Base-by-base conservation (phyloP, 1,284 basidiomycete species). In the Ceratobasidium sp. region DNA sequence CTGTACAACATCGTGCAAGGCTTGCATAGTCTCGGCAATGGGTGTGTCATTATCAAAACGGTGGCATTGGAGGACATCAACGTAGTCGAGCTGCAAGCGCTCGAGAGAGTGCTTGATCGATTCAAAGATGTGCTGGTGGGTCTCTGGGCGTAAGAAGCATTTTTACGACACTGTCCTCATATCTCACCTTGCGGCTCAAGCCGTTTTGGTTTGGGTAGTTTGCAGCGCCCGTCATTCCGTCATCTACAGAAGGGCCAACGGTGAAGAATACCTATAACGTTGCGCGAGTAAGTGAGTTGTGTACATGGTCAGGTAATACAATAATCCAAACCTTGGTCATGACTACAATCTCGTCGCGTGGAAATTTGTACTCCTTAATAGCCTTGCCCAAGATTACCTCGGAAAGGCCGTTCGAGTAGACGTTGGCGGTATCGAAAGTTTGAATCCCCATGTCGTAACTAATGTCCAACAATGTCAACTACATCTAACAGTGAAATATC, bases 341-440 rank as follows among this genome's bases (percentile, higher is more conserved):
- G 53, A 82, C 71, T 42, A 82, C 81, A 10, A 81, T 75, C 51
- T 82, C 79, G 23, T 80, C 77, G 5, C 81, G 53, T 28, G 79
- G 80, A 6, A 80, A 73, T 7, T 77, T 72, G 28, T 73, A 60
- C 56, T 70, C 26, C 64, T 83, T 83, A 78, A 83, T 83, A 55
- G 83, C 82, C 72, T 83, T 83, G 28, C 83, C 83, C 3, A 83
- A 77, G 60, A 81, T 78, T 6, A 72, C 46, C 60, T 82, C 79
- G 7, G 80, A 77, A n/a, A 56, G 82, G 81, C 60, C 28, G 73
- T 58, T 67, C 46, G 69, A 61, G 39, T 79, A 69, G 1, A 82
- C 83, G 80, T 90, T 86, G 42, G 89, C 89, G 0, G 89, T 89
- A 81, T 90, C 89, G 78, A 89, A 90, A 0, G 88, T 89, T 83